phyloP scores from a whole-genome alignment of 106 monocot genomes.

The Phalaenopsis aphrodite region DNA sequence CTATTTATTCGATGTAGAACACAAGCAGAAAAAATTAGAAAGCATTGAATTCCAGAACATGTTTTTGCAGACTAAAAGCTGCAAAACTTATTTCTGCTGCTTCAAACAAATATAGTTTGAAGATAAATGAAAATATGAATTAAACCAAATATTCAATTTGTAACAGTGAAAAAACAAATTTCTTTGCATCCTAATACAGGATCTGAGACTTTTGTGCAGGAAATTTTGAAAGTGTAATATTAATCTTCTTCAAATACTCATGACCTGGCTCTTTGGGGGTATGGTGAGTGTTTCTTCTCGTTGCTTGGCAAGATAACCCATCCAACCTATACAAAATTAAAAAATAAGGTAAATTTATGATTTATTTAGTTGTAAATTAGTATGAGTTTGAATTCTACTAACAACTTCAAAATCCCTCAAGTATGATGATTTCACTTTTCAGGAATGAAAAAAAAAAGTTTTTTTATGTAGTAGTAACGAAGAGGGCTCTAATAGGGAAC shows the following conservation, averaged over 20 bases:
- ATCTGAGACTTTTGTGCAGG: background rate
- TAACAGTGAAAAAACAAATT: background rate
- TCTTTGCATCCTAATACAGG: background rate
- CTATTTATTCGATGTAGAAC: background rate
- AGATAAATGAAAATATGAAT: background rate
- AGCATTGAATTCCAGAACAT: no score
- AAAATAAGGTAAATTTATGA: background rate
- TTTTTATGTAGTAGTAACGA: background rate
- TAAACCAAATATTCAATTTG: no score
- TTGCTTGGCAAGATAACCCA: slow-evolving; percentile 46
- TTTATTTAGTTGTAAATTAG: background rate
- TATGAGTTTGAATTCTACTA: background rate
- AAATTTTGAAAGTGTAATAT: background rate
- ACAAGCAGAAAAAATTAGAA: background rate
- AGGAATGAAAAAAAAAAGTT: no score
- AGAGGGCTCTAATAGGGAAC: background rate
- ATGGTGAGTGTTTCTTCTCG: slow-evolving; percentile 19
- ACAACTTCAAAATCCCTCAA: background rate
- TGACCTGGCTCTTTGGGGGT: slow-evolving; percentile 34
- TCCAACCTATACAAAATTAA: slow-evolving; percentile 34
- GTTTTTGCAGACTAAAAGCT: background rate
- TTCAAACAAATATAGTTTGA: background rate
- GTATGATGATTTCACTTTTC: no score
- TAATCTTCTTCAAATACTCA: slow-evolving; percentile 11
- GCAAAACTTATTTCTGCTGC: background rate